Evolutionary conservation across 2,329 filamentous ascomycete genomes (phyloP).

Genomic region (Zymoseptoria passerinii): DNA sequence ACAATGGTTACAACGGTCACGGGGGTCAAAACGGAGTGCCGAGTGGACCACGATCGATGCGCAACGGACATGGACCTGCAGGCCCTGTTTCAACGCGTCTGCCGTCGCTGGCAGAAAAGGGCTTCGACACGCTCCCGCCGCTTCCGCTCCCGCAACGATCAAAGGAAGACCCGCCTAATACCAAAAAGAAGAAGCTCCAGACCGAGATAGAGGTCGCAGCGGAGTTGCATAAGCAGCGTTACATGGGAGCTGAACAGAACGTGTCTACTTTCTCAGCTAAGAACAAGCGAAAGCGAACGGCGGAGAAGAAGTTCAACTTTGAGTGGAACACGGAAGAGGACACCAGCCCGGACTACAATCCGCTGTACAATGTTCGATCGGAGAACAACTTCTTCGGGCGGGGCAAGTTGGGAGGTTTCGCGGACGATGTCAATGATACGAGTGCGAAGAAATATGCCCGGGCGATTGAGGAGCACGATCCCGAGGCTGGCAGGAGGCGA

Average conservation of each 20-base stretch:
- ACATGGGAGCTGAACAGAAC: constrained; percentile 86
- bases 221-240: constrained; percentile 66
- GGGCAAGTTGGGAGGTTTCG: constrained; percentile 59
- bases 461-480: constrained; percentile 66
- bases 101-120: constrained; percentile 34
- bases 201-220: constrained; percentile 58
- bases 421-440: constrained; percentile 47
- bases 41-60: constrained; percentile 64
- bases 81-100: constrained; percentile 44
- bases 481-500: constrained; percentile 64
- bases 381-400: constrained; percentile 63
- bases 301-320: constrained; percentile 97
- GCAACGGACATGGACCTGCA: constrained; percentile 42
- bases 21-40: constrained; percentile 35
- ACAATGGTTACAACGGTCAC: constrained; percentile 3
- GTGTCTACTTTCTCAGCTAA: constrained; percentile 84
- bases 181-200: constrained; percentile 33
- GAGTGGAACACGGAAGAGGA: constrained; percentile 96
- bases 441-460: constrained; percentile 51
- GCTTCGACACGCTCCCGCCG: constrained; percentile 46
- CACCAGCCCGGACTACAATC: constrained; percentile 75
- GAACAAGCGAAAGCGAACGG: constrained; percentile 89
- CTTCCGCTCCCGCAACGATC: constrained; percentile 38
- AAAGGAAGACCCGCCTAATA: constrained; percentile 24
- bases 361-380: constrained; percentile 62